phyloP scores from a whole-genome alignment of 768 basidiomycete species.

The Russula foetens region DNA sequence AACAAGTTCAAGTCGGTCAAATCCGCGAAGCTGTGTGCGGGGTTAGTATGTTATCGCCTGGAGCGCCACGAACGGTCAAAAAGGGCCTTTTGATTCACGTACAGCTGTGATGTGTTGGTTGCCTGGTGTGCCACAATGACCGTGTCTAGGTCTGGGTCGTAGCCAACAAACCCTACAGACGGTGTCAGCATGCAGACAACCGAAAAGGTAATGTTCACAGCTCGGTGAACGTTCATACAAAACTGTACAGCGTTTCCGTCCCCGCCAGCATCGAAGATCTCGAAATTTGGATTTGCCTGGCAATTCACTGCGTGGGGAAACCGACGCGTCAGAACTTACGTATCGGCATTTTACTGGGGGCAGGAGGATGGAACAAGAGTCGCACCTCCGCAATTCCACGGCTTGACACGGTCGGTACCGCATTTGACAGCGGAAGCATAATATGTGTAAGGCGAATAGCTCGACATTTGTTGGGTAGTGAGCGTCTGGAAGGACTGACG shows the following conservation, averaged over 20 bases:
- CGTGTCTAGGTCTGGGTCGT: conserved; percentile 39
- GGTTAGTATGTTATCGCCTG: not conserved
- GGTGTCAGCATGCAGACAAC: not conserved
- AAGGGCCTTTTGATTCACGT: not conserved
- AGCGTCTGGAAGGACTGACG: not conserved
- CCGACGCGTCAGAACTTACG: not conserved
- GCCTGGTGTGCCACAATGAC: conserved; percentile 54
- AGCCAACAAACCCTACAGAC: conserved; percentile 34
- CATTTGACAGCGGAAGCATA: not conserved
- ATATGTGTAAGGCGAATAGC: conserved; percentile 26
- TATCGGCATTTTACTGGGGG: no score
- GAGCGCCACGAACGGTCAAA: not conserved
- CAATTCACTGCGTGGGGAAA: not conserved
- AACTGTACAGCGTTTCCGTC: not conserved
- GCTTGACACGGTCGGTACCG: no score
- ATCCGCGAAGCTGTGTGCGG: not conserved
- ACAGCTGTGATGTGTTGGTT: conserved; percentile 30
- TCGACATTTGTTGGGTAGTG: conserved; percentile 28
- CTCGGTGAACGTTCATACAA: not conserved
- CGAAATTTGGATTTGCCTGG: not conserved
- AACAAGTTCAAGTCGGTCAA: not conserved
- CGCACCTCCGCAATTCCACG: not conserved
- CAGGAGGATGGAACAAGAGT: not conserved
- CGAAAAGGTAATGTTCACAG: not conserved
- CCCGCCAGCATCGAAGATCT: not conserved